Evolutionary conservation across 2,329 filamentous ascomycete species (phyloP), one percentile per base, ranked within the genome.

Genomic region (Chaetothyriales sp.): DNA sequence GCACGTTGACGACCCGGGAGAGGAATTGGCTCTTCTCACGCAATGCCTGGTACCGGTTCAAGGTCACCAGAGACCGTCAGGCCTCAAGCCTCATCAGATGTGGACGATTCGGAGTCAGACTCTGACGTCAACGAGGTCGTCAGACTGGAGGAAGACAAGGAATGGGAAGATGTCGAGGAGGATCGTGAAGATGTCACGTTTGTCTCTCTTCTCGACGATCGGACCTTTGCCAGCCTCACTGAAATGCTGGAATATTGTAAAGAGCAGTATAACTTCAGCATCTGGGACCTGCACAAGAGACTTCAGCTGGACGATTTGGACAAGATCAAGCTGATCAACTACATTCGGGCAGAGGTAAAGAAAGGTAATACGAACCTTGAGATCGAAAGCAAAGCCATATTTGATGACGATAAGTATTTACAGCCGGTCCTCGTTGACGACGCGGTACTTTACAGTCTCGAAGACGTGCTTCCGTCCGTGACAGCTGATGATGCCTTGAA

Each of bases 371-470:
- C 55, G 28, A 60, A 65, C 2, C 78, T 79, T 0, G 72, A 76
- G 52, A 68, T 82, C 44, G 80, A 86, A 52, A 73, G 78, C 2
- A 70, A 71, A 36, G 69, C 72, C 1, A 72, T 80, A 22, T 80
- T 95, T 55, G 74, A 80, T n/a, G 79, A 87, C 54, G 90, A 96
- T 56, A 75, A 77, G 57, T 93, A 81, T 62, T 73, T 98, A 52
- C 84, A 84, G 63, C 92, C 92, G 0, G 81, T 88, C 3, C 69
- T 98, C 6, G 83, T 92, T 52, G 87, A 95, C 58, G 92, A 98
- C 64, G 85, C 89, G 3, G 72, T 96, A 49, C 78, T 98, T 28
- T 88, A 93, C 63, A 85, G 79, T 51, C 73, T 98, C 18, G 90
- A 94, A 56, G 92, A 95, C 55, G 72, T 94, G 8, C 68, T 72